Evolutionary conservation across 805 yeast genomes (phyloP), one percentile per base, ranked within the genome.

Genomic region (Myxozyma mucilagina): DNA sequence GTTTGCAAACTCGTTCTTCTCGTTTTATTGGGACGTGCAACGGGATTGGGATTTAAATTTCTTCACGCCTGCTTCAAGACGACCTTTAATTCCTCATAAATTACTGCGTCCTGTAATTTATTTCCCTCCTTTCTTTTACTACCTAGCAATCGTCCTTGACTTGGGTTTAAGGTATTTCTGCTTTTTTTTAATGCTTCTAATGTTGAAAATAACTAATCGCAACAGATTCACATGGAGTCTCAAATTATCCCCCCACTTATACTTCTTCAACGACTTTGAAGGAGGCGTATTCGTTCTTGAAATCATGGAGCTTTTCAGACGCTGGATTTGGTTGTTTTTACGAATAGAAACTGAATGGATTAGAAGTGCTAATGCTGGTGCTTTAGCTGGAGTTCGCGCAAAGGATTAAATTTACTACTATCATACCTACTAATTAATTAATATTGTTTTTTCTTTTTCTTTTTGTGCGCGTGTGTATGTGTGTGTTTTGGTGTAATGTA

Each of bases 251-350:
- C 78, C 78, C 1, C 73, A 70, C 39, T 61, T 70, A 60, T 61
- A 70, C 48, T 67, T 68, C 47, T 59, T 72, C 32, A 65, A 69
- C 13, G 70, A 72, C 38, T 58, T 54, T 29, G 88, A 82, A 65
- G 73, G 79, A 32, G 92, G 94, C 0, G 80, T 85, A 59, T 87
- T 88, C 64, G 74, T 82, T 10, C 76, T 90, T 57, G 94, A 92
- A 69, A 66, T 83, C 3, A 74, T 92, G 56, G 99, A 94, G 72
- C 78, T 94, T 6, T 67, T 86, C 8, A 80, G 99, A 75, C 81
- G 99, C 71, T 89, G 92, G 84, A 74, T 90, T 54, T 94, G 99
- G 99, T 83, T 91, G 45, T 81, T 89, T 63, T 77, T 93, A 71
- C 87, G 94, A 70, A 75, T 92, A 16, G 98, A 94, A 67, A 83